phyloP scores from a whole-genome alignment of 805 yeast genomes.

The Nakazawaea wyomingensis region DNA sequence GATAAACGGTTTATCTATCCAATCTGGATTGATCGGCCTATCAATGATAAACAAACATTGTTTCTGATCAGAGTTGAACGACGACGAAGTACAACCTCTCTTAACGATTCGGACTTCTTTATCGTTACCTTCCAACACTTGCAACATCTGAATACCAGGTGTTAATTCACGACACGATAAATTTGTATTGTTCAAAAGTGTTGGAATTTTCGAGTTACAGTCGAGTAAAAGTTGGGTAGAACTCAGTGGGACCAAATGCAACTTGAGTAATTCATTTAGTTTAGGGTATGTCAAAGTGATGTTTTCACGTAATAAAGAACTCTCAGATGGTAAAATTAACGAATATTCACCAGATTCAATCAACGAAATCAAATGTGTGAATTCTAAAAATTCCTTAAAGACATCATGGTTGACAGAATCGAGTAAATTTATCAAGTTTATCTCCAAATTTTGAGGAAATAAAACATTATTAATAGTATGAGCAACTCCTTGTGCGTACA shows the following conservation, averaged over 20 bases:
- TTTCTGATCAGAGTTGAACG: slow-evolving; percentile 21
- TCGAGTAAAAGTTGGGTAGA: slow-evolving; percentile 40
- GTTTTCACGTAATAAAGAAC: slow-evolving; percentile 48
- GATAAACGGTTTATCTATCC: slow-evolving; percentile 44
- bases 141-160: slow-evolving; percentile 31
- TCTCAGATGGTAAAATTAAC: slow-evolving; percentile 64
- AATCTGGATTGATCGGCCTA: slow-evolving; percentile 56
- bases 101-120: slow-evolving; percentile 55
- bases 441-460: slow-evolving; percentile 51
- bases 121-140: slow-evolving; percentile 42
- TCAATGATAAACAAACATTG: slow-evolving; percentile 63
- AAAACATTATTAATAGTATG: slow-evolving; percentile 58
- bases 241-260: slow-evolving; percentile 65
- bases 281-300: slow-evolving; percentile 32
- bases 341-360: slow-evolving; percentile 41
- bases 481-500: slow-evolving; percentile 81
- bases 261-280: slow-evolving; percentile 49
- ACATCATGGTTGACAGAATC: slow-evolving; percentile 40
- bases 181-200: slow-evolving; percentile 39
- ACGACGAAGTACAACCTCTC: slow-evolving; percentile 52
- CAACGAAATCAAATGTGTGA: slow-evolving; percentile 17
- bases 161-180: slow-evolving; percentile 38
- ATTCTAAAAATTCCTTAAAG: slow-evolving; percentile 15
- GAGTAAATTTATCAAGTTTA: slow-evolving; percentile 53
- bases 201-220: slow-evolving; percentile 42